phyloP scores from a whole-genome alignment of 805 yeast genomes.

The Candida lessepsii region DNA sequence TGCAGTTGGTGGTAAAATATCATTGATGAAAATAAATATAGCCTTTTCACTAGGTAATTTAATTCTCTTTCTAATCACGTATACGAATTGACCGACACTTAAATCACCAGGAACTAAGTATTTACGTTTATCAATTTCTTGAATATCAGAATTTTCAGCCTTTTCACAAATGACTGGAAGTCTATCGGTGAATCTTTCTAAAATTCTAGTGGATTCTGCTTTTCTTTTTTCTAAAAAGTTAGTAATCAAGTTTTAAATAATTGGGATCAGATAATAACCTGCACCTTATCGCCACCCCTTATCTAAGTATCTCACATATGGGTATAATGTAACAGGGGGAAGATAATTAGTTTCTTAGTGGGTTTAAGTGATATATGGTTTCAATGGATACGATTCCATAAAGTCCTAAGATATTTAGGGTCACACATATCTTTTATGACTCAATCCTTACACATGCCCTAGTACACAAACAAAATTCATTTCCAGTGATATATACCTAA shows the following conservation, averaged over 20 bases:
- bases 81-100: slow-evolving; percentile 97
- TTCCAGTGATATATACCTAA: too few relatives aligned
- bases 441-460: too few relatives aligned
- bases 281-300: too few relatives aligned
- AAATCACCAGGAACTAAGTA: slow-evolving; percentile 94
- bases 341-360: too few relatives aligned
- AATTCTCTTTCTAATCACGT: slow-evolving; percentile 94
- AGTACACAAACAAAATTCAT: too few relatives aligned
- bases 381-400: too few relatives aligned
- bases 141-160: slow-evolving; percentile 94
- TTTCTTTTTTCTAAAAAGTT: slow-evolving; percentile 67
- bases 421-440: too few relatives aligned
- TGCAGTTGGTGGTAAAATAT: slow-evolving; percentile 96
- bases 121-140: slow-evolving; percentile 95
- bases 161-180: slow-evolving; percentile 97
- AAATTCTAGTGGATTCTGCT: slow-evolving; percentile 90
- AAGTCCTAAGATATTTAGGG: too few relatives aligned
- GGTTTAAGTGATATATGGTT: too few relatives aligned
- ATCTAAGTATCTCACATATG: background rate
- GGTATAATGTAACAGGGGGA: background rate
- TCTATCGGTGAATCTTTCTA: slow-evolving; percentile 84
- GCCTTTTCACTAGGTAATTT: slow-evolving; percentile 97
- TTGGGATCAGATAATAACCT: too few relatives aligned
- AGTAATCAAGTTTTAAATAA: slow-evolving; percentile 8
- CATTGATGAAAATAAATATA: slow-evolving; percentile 94